phyloP scores from a whole-genome alignment of 1,284 basidiomycete genomes.

The Rhodotorula sp. region DNA sequence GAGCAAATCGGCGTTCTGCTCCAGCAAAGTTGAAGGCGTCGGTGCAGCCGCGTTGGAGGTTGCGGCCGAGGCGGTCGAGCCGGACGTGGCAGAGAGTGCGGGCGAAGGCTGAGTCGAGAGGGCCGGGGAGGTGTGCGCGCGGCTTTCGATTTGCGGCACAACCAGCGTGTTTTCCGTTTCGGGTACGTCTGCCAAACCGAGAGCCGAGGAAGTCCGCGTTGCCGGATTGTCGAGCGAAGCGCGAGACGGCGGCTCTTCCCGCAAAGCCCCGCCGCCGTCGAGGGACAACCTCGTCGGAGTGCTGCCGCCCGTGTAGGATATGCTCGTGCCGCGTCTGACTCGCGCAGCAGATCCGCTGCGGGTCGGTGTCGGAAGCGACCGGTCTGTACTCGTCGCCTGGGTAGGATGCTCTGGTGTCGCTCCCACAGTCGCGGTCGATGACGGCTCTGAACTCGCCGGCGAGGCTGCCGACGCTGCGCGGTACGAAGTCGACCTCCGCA shows the following conservation, averaged over 20 bases:
- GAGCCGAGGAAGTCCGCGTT: neutral
- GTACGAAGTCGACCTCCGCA: slow-evolving; percentile 13
- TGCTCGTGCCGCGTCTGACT: neutral
- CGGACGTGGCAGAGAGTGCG: neutral
- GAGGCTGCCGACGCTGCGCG: neutral
- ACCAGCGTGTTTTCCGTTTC: neutral
- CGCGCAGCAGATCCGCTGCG: neutral
- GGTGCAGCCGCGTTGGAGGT: slow-evolving; percentile 4
- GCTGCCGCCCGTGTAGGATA: neutral
- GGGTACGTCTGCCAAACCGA: neutral
- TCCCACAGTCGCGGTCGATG: neutral
- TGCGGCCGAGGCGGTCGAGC: neutral
- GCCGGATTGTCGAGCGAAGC: neutral
- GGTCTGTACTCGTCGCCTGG: slow-evolving; percentile 12
- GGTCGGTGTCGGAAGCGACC: slow-evolving; percentile 8
- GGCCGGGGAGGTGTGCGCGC: neutral
- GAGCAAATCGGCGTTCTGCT: slow-evolving; percentile 43
- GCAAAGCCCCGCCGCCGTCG: neutral
- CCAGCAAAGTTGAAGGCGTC: slow-evolving; percentile 32
- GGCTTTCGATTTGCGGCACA: neutral
- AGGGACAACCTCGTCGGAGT: neutral
- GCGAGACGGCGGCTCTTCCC: neutral
- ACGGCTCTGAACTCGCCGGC: neutral
- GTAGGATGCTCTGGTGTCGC: neutral
- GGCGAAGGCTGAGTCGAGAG: neutral